Evolutionary conservation across 306 rosid species (phyloP), one percentile per base, ranked within the genome.

Genomic region (Prunus dulcis): DNA sequence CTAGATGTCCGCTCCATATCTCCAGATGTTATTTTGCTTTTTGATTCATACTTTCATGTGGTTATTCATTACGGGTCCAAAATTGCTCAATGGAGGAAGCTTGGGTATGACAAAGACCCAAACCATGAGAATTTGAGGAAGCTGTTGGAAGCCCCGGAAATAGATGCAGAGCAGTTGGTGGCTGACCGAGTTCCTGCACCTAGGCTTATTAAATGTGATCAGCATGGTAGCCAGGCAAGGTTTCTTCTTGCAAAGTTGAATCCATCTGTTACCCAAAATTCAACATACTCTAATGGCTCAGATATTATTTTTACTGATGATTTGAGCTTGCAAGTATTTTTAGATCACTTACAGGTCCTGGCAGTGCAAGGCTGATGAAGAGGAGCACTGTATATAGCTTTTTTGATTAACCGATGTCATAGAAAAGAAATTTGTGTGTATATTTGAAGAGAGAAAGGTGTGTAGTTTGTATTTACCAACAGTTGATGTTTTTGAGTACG

Each of bases 191-290:
- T 89, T 64, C 98, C 98, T 5, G 88, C 86, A 62, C 96, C 98
- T 0, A 93, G 78, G 84, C 79, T 91, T 74, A 79, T 93, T 56
- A 87, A 75, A 82, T 93, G 98, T 79, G 98, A 91, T 72, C 98
- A 93, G 72, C 93, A 93, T 81, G 77, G 96, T 63, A 91, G 97
- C 74, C 97, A 89, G 75, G 96, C 98, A 12, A 89, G 98, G 86
- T 89, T 93, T 82, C 97, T 93, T 81, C 96, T 93, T 25, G 98
- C 96, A 77, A 93, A 89, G 87, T 77, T 93, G 88, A 93, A 91
- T 79, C 98, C 97, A 19, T 91, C 97, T 15, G 97, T 91, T 74
- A 93, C 97, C 19, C 97, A 93, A 66, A 87, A 91, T 72, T 88
- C 97, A 32, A 88, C 96, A 6, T 87, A 87, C 75, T 86, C 88